Evolutionary conservation across 495 filamentous ascomycete genomes (phyloP), one percentile per base, ranked within the genome.

Genomic region (Neurospora africana): DNA sequence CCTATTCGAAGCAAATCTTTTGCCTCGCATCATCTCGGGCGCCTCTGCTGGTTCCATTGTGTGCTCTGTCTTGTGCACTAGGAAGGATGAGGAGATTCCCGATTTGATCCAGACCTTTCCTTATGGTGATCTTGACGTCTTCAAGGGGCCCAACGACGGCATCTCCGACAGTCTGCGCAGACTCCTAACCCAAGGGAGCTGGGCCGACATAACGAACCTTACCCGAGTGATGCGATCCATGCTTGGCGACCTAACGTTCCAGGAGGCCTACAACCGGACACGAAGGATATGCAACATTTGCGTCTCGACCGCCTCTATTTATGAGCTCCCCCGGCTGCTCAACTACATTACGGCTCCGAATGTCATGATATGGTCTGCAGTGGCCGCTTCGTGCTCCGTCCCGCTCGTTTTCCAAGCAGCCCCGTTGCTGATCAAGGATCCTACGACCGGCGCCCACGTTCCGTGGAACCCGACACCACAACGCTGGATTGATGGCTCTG

Each of bases 31-130:
- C 78, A 94, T 98, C 70, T 97, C 94, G 1, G 95, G 95, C 8
- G 91, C 94, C 0, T 97, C 93, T 1, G 95, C 95, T 4, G 95
- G 95, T n/a, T 95, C 92, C 73, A 97, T 98, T 67, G 93, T 98
- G 35, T 93, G 89, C 73, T 87, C 94, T 0, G 92, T 98, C 0
- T 83, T 97, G 58, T 97, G 95, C 80, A 92, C 90, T 2, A 87
- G 91, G 47, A 92, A 89, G 7, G 94, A 98, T 71, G 92, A 92
- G 37, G 94, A 98, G 79, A 87, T 97, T 2, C 91, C 92, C 1
- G 83, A 81, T 1, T 80, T 96, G 8, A 80, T 98, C 47, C 82
- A 89, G 5, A 84, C 85, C 5, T 97, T 97, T 75, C 90, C 91
- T 4, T 88, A 93, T 74, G 93, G 93, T 5, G 91, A 97, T 73